Percentiles rank a stretch among this genome's conserved stretches.
Conservation (phyloP, 768 basidiomycete genomes). For the Leucogyrophana mollusca region DNA sequence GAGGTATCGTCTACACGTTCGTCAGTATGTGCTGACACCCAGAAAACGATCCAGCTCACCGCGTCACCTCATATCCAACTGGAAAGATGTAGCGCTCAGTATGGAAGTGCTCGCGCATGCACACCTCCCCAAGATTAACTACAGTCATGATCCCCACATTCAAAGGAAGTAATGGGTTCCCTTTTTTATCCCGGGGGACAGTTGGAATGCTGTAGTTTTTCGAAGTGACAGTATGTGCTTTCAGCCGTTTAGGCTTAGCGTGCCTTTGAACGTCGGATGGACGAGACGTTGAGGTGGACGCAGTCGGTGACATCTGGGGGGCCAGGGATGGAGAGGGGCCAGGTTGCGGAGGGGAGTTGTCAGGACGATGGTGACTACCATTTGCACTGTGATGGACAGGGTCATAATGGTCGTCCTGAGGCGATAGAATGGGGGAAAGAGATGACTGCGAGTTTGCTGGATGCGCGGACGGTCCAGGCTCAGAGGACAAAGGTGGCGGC, state of each 20-base stretch:
- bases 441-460: conserved; percentile 25
- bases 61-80: conserved; percentile 79
- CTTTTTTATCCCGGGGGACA: conserved; percentile 72
- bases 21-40: conserved; percentile 5
- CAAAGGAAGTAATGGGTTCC: conserved; percentile 71
- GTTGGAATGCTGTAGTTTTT: conserved; percentile 76
- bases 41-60: conserved; percentile 40
- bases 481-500: conserved; percentile 23
- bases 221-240: conserved; percentile 78
- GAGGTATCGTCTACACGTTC: conserved; percentile 60
- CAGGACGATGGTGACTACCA: conserved; percentile 14
- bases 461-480: conserved; percentile 14
- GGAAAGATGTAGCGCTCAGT: conserved; percentile 90
- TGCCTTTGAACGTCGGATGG: conserved; percentile 34
- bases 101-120: conserved; percentile 82
- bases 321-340: conserved; percentile 19
- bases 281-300: conserved; percentile 16
- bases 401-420: conserved; percentile 32
- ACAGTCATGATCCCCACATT: conserved; percentile 90
- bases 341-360: conserved; percentile 19
- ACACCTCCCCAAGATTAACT: conserved; percentile 68
- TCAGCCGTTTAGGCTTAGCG: conserved; percentile 73
- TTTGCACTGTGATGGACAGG: conserved; percentile 21
- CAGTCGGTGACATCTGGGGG: conserved; percentile 14
- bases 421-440: conserved; percentile 33